Conservation (phyloP, 2,329 filamentous ascomycete species). For the Catunica adiposa region DNA sequence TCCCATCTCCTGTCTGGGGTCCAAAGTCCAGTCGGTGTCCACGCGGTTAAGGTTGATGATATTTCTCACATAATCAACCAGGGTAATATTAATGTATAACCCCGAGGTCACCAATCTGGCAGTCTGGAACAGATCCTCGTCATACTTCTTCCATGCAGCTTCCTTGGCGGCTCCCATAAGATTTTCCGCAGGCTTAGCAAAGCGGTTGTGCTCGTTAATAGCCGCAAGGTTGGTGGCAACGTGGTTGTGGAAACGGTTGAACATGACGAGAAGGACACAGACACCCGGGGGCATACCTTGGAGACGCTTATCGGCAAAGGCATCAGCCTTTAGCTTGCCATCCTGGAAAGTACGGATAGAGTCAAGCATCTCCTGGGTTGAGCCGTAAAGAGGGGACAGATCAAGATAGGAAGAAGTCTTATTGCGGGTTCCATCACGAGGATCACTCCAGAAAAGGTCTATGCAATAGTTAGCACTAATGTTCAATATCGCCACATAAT, state of each 20-base stretch:
- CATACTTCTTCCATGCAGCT: conserved; percentile 48
- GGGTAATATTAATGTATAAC: conserved; percentile 62
- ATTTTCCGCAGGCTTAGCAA: conserved; percentile 43
- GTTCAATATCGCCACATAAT: too few species aligned
- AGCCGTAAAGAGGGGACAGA: conserved; percentile 54
- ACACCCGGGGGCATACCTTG: conserved; percentile 57
- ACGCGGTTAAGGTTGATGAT: conserved; percentile 43
- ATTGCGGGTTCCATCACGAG: conserved; percentile 39
- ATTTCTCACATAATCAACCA: conserved; percentile 64
- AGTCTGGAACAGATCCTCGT: conserved; percentile 66
- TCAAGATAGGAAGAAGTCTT: conserved; percentile 59
- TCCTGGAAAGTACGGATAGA: conserved; percentile 52
- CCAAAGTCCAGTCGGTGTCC: conserved; percentile 66
- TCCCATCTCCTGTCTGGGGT: conserved; percentile 55
- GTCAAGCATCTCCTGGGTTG: conserved; percentile 49
- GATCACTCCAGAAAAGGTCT: conserved; percentile 57
- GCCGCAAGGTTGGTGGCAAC: conserved; percentile 59
- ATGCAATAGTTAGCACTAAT: neutral
- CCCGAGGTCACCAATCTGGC: conserved; percentile 58
- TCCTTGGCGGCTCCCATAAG: conserved; percentile 33
- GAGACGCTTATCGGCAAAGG: conserved; percentile 54
- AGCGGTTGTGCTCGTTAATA: conserved; percentile 76
- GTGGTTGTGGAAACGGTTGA: conserved; percentile 76
- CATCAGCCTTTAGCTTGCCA: conserved; percentile 56
- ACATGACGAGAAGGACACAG: conserved; percentile 57